Evolutionary conservation across 352 stramenopile species (phyloP), one percentile per base, ranked within the genome.

Genomic region (Phytopythium kandeliae): DNA sequence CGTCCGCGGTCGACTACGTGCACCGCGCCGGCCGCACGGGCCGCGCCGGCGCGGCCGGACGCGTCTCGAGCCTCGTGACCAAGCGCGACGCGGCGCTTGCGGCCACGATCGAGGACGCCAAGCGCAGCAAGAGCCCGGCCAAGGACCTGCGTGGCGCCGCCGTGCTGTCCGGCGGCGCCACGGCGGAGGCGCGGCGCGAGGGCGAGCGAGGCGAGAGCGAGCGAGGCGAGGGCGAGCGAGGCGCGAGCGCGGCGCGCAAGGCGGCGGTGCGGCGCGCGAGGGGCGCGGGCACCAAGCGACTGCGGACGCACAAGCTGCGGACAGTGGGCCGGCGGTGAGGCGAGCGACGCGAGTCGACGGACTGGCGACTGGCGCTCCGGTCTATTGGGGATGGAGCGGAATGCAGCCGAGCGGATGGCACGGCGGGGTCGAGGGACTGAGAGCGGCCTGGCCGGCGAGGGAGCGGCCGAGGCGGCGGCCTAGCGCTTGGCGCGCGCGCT

Each of bases 1-100:
- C 75, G 26, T 95, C 88, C 38, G 89, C 94, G 19, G 91, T 98
- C 21, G 77, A 96, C 62, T 96, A 98, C 71, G 83, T 98, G 43
- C 95, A 98, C 71, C 87, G 95, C 22, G 83, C 80, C 28, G 83
- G 83, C 6, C 77, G 82, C 21, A 88, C 82, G 0, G 82, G 82
- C 1, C 65, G 82, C 43, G 79, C 77, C 13, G 80, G 86, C 43
- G n/a, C n/a, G n/a, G n/a, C n/a, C n/a, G n/a, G n/a, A n/a, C n/a
- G n/a, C n/a, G 78, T 92, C 25, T 89, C 79, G 19, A 90, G 76
- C 34, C 65, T 93, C 19, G 72, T 93, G 9, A 90, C 79, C 25
- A 87, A 87, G 44, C 69, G 80, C 49, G 82, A 93, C 57, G 50
- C 84, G 10, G 55, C 62, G 36, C 71, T 88, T 10, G 79, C 79